phyloP scores from a whole-genome alignment of 176 grass and related monocot species.

The Miscanthus lutarioriparius region DNA sequence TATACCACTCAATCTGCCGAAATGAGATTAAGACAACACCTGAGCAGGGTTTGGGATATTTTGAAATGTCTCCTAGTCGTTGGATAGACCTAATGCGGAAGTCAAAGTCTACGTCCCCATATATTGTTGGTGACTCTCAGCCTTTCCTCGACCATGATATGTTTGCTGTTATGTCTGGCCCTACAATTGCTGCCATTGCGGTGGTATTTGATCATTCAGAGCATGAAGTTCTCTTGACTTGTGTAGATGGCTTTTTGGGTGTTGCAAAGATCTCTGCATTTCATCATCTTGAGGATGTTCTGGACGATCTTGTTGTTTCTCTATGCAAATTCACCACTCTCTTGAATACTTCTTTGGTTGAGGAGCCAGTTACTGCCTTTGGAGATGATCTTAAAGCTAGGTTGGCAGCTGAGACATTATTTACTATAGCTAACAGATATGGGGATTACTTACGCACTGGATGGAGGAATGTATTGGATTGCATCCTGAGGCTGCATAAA shows the following conservation, averaged over 20 bases:
- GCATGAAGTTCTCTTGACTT: constrained; percentile 70
- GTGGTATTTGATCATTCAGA: constrained; percentile 96
- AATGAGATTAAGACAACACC: constrained; percentile 95
- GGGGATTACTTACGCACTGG: constrained; percentile 90
- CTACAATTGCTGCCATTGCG: constrained; percentile 96
- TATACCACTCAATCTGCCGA: constrained; percentile 83
- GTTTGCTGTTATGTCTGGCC: constrained; percentile 98
- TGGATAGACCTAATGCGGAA: constrained; percentile 96
- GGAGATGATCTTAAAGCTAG: constrained; percentile 96
- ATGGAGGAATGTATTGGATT: constrained; percentile 97
- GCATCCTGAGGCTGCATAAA: constrained; percentile 97
- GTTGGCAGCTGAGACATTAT: constrained; percentile 90
- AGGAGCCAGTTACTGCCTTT: constrained; percentile 96
- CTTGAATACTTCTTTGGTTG: constrained; percentile 88
- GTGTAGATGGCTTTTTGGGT: constrained; percentile 85
- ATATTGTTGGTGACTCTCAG: constrained; percentile 77
- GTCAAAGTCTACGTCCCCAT: constrained; percentile 76
- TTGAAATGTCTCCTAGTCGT: constrained; percentile 94
- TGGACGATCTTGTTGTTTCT: constrained; percentile 97
- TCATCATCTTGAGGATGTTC: constrained; percentile 94
- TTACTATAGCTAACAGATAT: constrained; percentile 88
- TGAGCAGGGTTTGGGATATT: constrained; percentile 85
- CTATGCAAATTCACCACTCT: constrained; percentile 99
- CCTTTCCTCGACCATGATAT: constrained; percentile 92
- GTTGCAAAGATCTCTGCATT: constrained; percentile 97